Percentiles rank a stretch among this genome's conserved stretches.
Evolutionary conservation across 768 basidiomycete species (phyloP).

Genomic region (Collybia nuda): DNA sequence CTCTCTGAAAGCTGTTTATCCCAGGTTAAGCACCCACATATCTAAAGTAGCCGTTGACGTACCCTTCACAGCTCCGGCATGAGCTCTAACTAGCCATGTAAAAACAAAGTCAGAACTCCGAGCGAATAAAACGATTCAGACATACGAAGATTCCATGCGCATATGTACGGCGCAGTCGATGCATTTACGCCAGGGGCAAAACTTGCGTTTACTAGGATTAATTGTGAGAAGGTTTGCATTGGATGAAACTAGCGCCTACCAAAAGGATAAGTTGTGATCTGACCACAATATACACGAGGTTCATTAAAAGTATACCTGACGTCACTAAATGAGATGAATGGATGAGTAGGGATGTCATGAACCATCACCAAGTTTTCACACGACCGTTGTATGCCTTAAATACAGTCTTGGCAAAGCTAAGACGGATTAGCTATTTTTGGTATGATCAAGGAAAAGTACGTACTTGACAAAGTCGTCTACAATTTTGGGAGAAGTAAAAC

Average conservation of each 20-base stretch:
- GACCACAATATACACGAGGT: conserved; percentile 41
- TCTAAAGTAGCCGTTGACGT: background rate
- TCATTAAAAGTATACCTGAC: conserved; percentile 53
- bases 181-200: conserved; percentile 41
- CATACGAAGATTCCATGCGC: conserved; percentile 42
- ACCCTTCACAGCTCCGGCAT: conserved; percentile 53
- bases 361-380: conserved; percentile 43
- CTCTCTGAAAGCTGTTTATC: conserved; percentile 36
- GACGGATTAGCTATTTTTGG: background rate
- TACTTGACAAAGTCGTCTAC: conserved; percentile 50
- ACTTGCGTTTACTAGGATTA: conserved; percentile 27
- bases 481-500: conserved; percentile 43
- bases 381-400: conserved; percentile 48
- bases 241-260: conserved; percentile 22
- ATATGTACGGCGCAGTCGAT: conserved; percentile 43
- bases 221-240: background rate
- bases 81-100: conserved; percentile 37
- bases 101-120: background rate
- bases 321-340: background rate
- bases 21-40: background rate
- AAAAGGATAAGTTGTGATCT: conserved; percentile 38
- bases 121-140: background rate
- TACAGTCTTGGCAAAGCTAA: conserved; percentile 47
- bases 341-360: background rate
- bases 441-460: background rate